A percentile compares a stretch with the other conserved stretches of the same genome.
Conservation (phyloP, 139 green algal genomes). For the Asterochloris sp. region DNA sequence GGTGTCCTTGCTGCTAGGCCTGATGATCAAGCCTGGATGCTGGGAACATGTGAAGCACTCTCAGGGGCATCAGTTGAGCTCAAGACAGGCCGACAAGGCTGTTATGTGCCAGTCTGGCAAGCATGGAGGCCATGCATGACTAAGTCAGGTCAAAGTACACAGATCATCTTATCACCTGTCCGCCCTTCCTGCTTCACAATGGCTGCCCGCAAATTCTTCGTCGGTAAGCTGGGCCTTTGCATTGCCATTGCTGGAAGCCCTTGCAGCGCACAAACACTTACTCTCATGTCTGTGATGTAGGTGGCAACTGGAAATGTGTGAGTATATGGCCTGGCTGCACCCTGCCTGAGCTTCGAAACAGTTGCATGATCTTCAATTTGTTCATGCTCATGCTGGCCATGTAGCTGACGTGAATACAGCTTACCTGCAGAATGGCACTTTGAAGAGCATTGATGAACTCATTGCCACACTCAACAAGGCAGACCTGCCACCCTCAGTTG, state of each 20-base stretch:
- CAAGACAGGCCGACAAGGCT: too few species aligned
- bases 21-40: too few species aligned
- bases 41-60: too few species aligned
- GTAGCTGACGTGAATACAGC: not conserved
- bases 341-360: not conserved
- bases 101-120: too few species aligned
- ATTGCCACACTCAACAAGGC: slow-evolving; percentile 20
- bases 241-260: too few species aligned
- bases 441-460: slow-evolving; percentile 1
- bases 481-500: slow-evolving; percentile 8
- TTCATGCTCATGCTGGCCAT: not conserved
- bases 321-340: not conserved
- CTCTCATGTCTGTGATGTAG: slow-evolving; percentile 13
- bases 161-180: too few species aligned
- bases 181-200: not conserved
- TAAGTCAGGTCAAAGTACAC: too few species aligned
- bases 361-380: not conserved
- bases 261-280: not conserved
- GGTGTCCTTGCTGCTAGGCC: too few species aligned
- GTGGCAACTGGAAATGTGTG: slow-evolving; percentile 55
- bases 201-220: slow-evolving; percentile 15
- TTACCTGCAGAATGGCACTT: slow-evolving; percentile 16
- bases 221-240: not conserved
- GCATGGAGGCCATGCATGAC: too few species aligned
- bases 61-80: too few species aligned